Percentiles rank a stretch among this genome's conserved stretches.
Evolutionary conservation across 1,284 basidiomycete species (phyloP).

Genomic region (Malassezia equina): DNA sequence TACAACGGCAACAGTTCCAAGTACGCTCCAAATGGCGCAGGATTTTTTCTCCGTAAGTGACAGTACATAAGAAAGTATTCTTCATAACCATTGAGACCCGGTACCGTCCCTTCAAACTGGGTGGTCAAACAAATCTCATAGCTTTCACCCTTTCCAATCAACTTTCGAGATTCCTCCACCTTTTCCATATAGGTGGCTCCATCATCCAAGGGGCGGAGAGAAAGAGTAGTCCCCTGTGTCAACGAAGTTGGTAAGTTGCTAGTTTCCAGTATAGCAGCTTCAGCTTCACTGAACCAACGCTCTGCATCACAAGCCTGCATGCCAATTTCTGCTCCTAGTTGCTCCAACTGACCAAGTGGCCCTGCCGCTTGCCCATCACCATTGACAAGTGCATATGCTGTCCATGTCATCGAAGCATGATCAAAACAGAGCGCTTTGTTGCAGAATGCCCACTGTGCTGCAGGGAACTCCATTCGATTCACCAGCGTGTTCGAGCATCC

Average conservation of each 20-base stretch:
- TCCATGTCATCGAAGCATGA: conserved; percentile 49
- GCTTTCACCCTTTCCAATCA: conserved; percentile 75
- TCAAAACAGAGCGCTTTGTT: conserved; percentile 49
- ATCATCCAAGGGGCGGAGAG: conserved; percentile 17
- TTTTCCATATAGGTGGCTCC: conserved; percentile 57
- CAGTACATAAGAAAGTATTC: conserved; percentile 36
- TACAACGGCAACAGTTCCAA: conserved; percentile 52
- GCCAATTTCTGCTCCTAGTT: conserved; percentile 1
- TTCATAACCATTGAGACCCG: conserved; percentile 2
- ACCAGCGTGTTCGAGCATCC: not conserved
- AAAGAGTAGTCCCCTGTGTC: not conserved
- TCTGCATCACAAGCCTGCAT: conserved; percentile 4
- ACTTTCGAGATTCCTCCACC: conserved; percentile 65
- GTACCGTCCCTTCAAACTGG: conserved; percentile 50
- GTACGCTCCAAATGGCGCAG: conserved; percentile 82
- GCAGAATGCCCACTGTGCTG: conserved; percentile 50
- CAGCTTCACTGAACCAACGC: conserved; percentile 11
- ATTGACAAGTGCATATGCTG: conserved; percentile 46
- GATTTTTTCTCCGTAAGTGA: conserved; percentile 58
- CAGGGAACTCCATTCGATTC: conserved; percentile 19
- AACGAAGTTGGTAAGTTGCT: not conserved
- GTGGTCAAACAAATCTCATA: conserved; percentile 93
- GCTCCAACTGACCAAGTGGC: not conserved
- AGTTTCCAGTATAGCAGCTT: not conserved
- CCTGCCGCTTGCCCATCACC: not conserved